These are phyloP conservation scores for Capsella bursapastoris DNA, from an alignment of 345 rosid species.

Conservation along the genomic window DNA sequence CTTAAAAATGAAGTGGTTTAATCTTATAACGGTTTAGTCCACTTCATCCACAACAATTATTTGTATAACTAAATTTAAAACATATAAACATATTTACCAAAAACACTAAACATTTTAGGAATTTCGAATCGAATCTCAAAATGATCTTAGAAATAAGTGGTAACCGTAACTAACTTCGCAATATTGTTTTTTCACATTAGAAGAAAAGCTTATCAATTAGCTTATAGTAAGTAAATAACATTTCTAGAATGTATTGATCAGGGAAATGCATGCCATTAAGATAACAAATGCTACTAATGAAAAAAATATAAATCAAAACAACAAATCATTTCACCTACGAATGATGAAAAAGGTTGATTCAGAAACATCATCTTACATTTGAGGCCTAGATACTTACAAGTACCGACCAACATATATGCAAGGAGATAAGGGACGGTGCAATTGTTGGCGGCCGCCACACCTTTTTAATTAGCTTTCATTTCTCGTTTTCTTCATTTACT, in stretches of 20 bases:
- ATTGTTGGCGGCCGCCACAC: constrained; percentile 27
- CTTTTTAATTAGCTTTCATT: constrained; percentile 8
- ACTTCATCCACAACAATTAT: no score
- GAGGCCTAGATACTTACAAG: constrained; percentile 29
- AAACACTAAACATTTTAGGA: no score
- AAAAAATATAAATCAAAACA: neutral
- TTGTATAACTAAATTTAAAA: no score
- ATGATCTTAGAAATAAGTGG: no score
- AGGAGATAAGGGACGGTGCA: constrained; percentile 36
- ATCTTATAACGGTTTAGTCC: no score
- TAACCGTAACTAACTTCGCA: no score
- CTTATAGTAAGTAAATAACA: neutral
- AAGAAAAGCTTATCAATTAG: neutral
- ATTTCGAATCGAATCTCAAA: no score
- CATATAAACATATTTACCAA: no score
- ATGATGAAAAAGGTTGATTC: constrained; percentile 23
- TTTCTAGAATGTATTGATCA: neutral
- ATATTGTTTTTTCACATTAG: neutral
- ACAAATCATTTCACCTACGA: constrained; percentile 8
- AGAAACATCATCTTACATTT: constrained; percentile 16
- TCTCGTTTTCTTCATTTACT: neutral
- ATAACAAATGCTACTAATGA: neutral
- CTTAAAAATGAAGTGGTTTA: no score
- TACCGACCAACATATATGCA: constrained; percentile 25
- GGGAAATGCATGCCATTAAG: neutral